Evolutionary conservation across 495 filamentous ascomycete genomes (phyloP).

Genomic region (Penicillium paradoxum): DNA sequence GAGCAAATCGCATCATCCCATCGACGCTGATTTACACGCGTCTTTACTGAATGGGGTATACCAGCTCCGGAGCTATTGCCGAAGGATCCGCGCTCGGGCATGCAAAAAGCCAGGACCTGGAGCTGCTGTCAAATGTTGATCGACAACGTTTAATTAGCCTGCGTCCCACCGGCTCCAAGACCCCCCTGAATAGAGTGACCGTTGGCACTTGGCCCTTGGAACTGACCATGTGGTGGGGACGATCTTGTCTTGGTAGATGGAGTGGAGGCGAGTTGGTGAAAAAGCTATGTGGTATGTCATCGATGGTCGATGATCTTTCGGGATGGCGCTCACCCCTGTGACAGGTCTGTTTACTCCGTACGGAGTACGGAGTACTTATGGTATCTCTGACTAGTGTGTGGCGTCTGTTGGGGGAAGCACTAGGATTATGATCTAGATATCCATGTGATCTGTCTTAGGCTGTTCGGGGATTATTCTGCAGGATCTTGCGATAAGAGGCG

Average conservation of each 20-base stretch:
- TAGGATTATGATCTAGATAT: not conserved
- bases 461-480: not conserved
- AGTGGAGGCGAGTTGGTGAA: no score
- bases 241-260: no score
- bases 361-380: not conserved
- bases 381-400: not conserved
- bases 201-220: not conserved
- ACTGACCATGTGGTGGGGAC: no score
- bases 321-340: not conserved
- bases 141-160: conserved; percentile 23
- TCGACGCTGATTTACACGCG: not conserved
- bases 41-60: not conserved
- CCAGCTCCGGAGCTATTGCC: not conserved
- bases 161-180: conserved; percentile 11
- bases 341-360: not conserved
- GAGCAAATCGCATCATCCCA: not conserved
- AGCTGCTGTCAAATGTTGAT: conserved; percentile 24
- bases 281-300: no score
- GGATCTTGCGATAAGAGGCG: not conserved
- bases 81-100: not conserved
- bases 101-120: conserved; percentile 9
- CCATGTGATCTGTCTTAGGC: not conserved
- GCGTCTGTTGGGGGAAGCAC: not conserved
- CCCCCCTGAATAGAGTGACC: conserved; percentile 3
- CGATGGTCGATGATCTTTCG: no score